phyloP scores from a whole-genome alignment of 2,329 filamentous ascomycete species.

The Aureobasidium sp. region DNA sequence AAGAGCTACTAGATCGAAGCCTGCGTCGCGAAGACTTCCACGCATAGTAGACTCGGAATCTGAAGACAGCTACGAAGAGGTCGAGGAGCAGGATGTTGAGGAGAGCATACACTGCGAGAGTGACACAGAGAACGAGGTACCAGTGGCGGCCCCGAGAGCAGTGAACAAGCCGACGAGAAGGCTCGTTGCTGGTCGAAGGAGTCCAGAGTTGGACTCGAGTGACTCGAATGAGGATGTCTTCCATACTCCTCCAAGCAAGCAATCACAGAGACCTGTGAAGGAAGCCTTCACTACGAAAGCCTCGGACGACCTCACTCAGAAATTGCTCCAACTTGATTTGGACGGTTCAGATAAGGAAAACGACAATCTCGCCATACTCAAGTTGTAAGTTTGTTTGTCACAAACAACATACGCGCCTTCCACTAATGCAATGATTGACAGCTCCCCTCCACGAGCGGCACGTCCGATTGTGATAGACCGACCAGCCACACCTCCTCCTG shows the following conservation, averaged over 20 bases:
- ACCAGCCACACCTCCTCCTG: constrained; percentile 31
- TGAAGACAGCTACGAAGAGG: constrained; percentile 9
- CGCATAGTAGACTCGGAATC: neutral
- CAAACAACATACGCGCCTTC: neutral
- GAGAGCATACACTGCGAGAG: constrained; percentile 28
- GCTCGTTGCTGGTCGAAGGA: neutral
- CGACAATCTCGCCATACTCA: constrained; percentile 16
- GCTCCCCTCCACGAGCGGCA: constrained; percentile 7
- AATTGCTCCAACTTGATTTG: neutral
- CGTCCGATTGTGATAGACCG: neutral
- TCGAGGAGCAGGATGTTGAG: constrained; percentile 22
- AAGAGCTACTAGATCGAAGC: constrained; percentile 1
- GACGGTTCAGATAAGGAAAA: constrained; percentile 25
- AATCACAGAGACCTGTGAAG: neutral
- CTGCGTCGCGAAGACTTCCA: neutral
- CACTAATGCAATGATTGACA: neutral
- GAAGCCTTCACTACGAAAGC: neutral
- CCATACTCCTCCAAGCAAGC: constrained; percentile 1
- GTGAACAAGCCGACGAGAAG: neutral
- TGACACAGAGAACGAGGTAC: neutral
- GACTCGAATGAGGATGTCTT: constrained; percentile 5
- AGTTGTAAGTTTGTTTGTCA: constrained; percentile 15
- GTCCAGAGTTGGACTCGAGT: constrained; percentile 1
- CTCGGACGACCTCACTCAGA: constrained; percentile 1
- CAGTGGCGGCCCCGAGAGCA: neutral